phyloP scores from a whole-genome alignment of 495 filamentous ascomycete genomes.

The Staphylotrichum longicolle region DNA sequence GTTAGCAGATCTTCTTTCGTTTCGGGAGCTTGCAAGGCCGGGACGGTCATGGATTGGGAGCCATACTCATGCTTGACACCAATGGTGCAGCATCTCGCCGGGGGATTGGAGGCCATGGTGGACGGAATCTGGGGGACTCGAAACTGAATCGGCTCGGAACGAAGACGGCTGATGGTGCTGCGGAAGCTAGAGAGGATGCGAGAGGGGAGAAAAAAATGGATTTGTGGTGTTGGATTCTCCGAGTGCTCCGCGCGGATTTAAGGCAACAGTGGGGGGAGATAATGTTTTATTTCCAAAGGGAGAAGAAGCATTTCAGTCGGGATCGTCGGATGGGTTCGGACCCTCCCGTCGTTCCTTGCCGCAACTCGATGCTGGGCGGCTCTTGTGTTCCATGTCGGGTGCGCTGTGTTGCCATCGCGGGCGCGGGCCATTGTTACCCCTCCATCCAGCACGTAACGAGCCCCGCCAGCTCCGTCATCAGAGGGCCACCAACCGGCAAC shows the following conservation, averaged over 20 bases:
- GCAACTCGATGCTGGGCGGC: background rate
- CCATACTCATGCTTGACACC: constrained; percentile 37
- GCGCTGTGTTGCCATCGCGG: no score
- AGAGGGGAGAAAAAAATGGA: no score
- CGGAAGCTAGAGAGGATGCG: no score
- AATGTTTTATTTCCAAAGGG: no score
- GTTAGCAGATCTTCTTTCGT: background rate
- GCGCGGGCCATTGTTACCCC: background rate
- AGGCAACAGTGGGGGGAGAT: no score
- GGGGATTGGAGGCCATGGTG: constrained; percentile 39
- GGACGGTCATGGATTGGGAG: background rate
- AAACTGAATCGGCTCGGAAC: background rate
- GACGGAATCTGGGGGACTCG: background rate
- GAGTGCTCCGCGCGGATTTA: no score
- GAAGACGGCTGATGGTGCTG: no score
- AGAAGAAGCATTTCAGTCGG: background rate
- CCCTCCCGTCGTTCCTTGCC: background rate
- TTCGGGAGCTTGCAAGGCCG: background rate
- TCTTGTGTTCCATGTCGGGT: no score
- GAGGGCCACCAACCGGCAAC: background rate
- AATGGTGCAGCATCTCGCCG: constrained; percentile 36
- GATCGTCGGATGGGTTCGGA: background rate
- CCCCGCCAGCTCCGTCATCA: constrained; percentile 1
- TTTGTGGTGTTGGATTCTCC: no score
- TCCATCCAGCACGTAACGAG: background rate